These are phyloP conservation scores for Austroboletus novae-zelandiae DNA, from an alignment of 1,284 basidiomycete genomes.

Conservation along the genomic window DNA sequence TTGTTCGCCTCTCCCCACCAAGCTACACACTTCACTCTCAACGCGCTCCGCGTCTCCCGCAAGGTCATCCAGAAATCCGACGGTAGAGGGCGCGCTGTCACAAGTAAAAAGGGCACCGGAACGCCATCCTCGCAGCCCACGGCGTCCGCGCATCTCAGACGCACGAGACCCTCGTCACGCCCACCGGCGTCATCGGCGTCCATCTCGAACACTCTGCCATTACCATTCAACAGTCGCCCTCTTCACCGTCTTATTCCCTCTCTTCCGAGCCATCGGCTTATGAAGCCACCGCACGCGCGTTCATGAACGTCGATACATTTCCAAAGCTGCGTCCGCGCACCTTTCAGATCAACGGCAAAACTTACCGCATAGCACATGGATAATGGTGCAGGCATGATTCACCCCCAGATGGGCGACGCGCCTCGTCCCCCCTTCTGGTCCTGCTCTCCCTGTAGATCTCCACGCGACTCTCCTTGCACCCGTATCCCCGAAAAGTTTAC, in stretches of 20 bases:
- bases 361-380: slow-evolving; percentile 91
- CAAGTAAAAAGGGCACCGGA: slow-evolving; percentile 84
- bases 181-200: slow-evolving; percentile 98
- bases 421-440: slow-evolving; percentile 22
- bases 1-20: slow-evolving; percentile 68
- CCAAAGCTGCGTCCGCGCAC: slow-evolving; percentile 87
- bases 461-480: slow-evolving; percentile 94
- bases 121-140: slow-evolving; percentile 51
- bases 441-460: slow-evolving; percentile 45
- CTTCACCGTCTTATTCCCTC: slow-evolving; percentile 42
- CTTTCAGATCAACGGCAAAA: slow-evolving; percentile 68
- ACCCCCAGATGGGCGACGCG: slow-evolving; percentile 84
- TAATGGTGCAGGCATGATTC: slow-evolving; percentile 99
- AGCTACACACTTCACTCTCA: slow-evolving; percentile 92
- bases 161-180: slow-evolving; percentile 87
- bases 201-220: slow-evolving; percentile 74
- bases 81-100: slow-evolving; percentile 82
- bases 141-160: slow-evolving; percentile 21
- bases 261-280: slow-evolving; percentile 70
- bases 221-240: slow-evolving; percentile 41
- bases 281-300: slow-evolving; percentile 84
- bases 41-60: slow-evolving; percentile 91
- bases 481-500: slow-evolving; percentile 77
- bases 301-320: slow-evolving; percentile 99
- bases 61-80: slow-evolving; percentile 64